Conservation (phyloP, 1,139 yeast species). For the Eremothecium sinecaudum region DNA sequence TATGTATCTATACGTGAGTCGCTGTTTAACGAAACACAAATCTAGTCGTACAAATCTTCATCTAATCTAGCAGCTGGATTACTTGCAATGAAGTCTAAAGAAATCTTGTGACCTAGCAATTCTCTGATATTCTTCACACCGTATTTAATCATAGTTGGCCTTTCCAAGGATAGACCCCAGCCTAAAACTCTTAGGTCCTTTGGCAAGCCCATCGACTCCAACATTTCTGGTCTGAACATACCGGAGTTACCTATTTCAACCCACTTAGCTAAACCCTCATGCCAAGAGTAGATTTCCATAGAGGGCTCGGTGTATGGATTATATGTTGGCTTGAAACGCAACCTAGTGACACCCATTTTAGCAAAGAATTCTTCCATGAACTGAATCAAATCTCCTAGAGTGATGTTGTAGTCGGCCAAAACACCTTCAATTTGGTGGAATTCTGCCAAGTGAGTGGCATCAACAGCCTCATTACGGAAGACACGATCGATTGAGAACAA, state of each 20-base stretch:
- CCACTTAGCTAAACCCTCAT: constrained; percentile 90
- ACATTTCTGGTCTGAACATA: constrained; percentile 99
- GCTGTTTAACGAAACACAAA: constrained; percentile 8
- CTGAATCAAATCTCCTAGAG: constrained; percentile 93
- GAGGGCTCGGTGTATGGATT: constrained; percentile 99
- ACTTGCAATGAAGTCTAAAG: constrained; percentile 84
- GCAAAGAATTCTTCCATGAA: constrained; percentile 97
- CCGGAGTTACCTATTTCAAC: constrained; percentile 99
- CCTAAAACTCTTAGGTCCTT: constrained; percentile 90
- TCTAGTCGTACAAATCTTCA: constrained; percentile 47
- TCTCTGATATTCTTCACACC: constrained; percentile 93
- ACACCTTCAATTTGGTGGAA: constrained; percentile 99
- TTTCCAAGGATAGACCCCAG: constrained; percentile 94
- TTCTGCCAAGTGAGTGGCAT: constrained; percentile 99
- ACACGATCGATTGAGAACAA: constrained; percentile 95
- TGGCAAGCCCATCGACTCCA: constrained; percentile 96
- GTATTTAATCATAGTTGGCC: constrained; percentile 99
- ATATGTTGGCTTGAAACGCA: constrained; percentile 96
- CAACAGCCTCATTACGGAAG: constrained; percentile 99
- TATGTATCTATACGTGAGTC: neutral
- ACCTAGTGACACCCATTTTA: constrained; percentile 92
- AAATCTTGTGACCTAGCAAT: constrained; percentile 87
- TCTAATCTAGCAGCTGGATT: constrained; percentile 98
- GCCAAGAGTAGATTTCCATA: constrained; percentile 95
- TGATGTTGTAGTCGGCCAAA: constrained; percentile 88